Evolutionary conservation across 164 flowering plant species (phyloP).

Genomic region (Annona cherimola): DNA sequence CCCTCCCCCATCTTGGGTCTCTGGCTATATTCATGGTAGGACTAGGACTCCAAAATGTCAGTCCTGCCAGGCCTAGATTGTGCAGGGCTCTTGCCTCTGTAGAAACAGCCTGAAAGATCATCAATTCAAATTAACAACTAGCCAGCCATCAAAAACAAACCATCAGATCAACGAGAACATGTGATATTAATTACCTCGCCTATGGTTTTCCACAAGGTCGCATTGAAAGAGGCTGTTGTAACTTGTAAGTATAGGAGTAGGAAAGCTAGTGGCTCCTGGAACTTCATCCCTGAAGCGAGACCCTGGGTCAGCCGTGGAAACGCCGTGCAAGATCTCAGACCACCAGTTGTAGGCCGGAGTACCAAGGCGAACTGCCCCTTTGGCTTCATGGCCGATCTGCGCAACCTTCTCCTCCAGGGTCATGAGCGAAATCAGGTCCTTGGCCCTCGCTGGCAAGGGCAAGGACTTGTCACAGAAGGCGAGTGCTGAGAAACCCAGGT

Average conservation of each 20-base stretch:
- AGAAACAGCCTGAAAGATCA: conserved; percentile 48
- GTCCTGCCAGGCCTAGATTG: conserved; percentile 66
- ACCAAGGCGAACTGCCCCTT: conserved; percentile 1
- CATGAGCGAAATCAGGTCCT: conserved; percentile 6
- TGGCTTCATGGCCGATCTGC: conserved; percentile 1
- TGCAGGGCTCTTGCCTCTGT: conserved; percentile 85
- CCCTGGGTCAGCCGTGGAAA: conserved; percentile 8
- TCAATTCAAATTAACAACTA: neutral
- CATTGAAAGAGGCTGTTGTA: conserved; percentile 8
- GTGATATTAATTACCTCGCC: conserved; percentile 1
- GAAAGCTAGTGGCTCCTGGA: conserved; percentile 9
- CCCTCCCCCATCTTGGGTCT: conserved; percentile 82
- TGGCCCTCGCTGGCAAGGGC: neutral
- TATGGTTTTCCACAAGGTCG: conserved; percentile 8
- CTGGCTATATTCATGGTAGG: conserved; percentile 74
- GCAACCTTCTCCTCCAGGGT: conserved; percentile 5
- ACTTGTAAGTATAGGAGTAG: conserved; percentile 1
- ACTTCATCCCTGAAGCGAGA: conserved; percentile 1
- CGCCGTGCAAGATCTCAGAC: conserved; percentile 11
- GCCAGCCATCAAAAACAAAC: neutral
- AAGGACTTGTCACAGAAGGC: conserved; percentile 3
- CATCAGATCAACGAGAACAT: neutral
- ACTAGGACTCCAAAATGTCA: conserved; percentile 80
- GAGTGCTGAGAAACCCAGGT: neutral
- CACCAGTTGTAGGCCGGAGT: conserved; percentile 9